Conservation (phyloP, 2,329 filamentous ascomycete genomes). For the Hypomyces rosellus region DNA sequence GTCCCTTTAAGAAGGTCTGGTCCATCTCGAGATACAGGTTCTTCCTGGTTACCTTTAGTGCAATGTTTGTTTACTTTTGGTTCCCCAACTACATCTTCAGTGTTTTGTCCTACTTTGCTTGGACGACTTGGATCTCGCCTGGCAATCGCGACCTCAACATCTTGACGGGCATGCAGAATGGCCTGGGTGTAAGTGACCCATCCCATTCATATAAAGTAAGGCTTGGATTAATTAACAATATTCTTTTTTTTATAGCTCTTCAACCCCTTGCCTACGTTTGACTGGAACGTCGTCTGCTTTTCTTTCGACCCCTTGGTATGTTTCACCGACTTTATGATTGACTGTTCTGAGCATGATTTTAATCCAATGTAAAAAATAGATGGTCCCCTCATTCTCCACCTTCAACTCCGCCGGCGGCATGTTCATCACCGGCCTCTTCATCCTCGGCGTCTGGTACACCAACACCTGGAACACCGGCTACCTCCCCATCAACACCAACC, state of each 20-base stretch:
- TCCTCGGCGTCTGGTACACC: conserved; percentile 27
- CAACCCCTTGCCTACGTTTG: conserved; percentile 45
- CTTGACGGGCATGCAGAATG: conserved; percentile 35
- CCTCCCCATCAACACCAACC: conserved; percentile 42
- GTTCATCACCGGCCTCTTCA: conserved; percentile 23
- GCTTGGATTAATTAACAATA: no score
- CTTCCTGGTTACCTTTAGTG: conserved; percentile 34
- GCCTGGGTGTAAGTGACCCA: conserved; percentile 25
- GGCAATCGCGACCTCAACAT: conserved; percentile 35
- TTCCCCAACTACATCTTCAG: conserved; percentile 40
- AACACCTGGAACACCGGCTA: conserved; percentile 33
- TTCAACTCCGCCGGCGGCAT: conserved; percentile 29
- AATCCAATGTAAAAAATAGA: no score
- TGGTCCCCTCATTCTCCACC: conserved; percentile 31
- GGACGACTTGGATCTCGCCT: conserved; percentile 46
- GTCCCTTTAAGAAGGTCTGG: conserved; percentile 32
- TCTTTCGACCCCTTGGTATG: conserved; percentile 19
- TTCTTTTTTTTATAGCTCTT: conserved; percentile 19
- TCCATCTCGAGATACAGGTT: conserved; percentile 38
- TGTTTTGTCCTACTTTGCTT: conserved; percentile 39
- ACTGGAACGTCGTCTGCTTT: conserved; percentile 36
- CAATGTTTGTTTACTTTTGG: conserved; percentile 39
- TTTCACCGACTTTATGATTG: no score
- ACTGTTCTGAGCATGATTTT: no score
- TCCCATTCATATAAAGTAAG: no score